These are phyloP conservation scores for Trichothecium roseum DNA, from an alignment of 2,329 filamentous ascomycete genomes.

Conservation along the genomic window DNA sequence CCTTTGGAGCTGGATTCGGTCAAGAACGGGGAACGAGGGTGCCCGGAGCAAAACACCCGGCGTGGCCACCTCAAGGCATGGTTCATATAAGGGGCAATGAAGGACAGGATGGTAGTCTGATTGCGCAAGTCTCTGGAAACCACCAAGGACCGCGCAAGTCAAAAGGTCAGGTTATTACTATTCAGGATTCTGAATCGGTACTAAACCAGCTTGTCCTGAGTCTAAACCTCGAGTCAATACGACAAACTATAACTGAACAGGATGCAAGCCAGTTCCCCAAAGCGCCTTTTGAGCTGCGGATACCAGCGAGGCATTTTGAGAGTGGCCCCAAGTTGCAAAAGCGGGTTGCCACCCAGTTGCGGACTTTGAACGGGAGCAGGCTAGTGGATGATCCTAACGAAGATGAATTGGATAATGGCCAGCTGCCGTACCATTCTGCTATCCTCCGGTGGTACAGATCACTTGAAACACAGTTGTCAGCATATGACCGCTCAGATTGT, in stretches of 20 bases:
- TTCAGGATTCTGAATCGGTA: constrained; percentile 32
- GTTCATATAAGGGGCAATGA: constrained; percentile 48
- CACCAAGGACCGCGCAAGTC: constrained; percentile 28
- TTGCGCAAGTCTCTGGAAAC: not conserved
- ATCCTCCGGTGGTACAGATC: constrained; percentile 47
- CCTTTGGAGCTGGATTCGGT: constrained; percentile 23
- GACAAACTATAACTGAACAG: constrained; percentile 15
- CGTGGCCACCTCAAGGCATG: constrained; percentile 61
- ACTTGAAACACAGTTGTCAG: constrained; percentile 54
- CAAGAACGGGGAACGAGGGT: constrained; percentile 36
- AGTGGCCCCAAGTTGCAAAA: constrained; percentile 43
- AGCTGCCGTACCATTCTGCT: constrained; percentile 39
- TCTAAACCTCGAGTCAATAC: constrained; percentile 16
- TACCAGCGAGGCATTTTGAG: constrained; percentile 47
- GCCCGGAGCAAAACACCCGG: constrained; percentile 54
- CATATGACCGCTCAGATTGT: constrained; percentile 71
- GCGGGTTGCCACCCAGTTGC: constrained; percentile 35
- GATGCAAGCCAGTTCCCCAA: constrained; percentile 28
- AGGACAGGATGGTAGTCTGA: not conserved
- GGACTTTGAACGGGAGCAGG: not conserved
- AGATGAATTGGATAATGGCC: constrained; percentile 21
- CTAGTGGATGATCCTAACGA: not conserved
- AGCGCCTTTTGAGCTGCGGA: constrained; percentile 36
- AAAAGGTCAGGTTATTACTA: constrained; percentile 34
- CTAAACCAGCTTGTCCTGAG: constrained; percentile 17